Evolutionary conservation across 1,139 yeast genomes (phyloP).

Genomic region (Geotrichum siamense): DNA sequence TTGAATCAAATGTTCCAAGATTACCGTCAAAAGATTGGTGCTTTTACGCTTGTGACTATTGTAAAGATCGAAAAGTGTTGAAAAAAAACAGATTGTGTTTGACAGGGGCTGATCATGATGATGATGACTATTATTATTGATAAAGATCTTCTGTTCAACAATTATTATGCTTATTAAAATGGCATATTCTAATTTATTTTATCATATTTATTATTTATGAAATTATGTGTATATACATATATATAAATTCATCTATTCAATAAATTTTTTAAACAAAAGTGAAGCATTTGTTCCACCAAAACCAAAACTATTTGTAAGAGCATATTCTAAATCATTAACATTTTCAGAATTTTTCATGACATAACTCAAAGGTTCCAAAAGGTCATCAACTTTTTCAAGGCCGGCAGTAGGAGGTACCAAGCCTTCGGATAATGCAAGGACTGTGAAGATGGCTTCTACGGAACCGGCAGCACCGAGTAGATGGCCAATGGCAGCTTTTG

Average conservation of each 20-base stretch:
- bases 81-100: slow-evolving; percentile 10
- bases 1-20: slow-evolving; percentile 47
- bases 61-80: slow-evolving; percentile 24
- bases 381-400: slow-evolving; percentile 40
- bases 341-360: slow-evolving; percentile 40
- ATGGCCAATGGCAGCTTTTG: slow-evolving; percentile 92
- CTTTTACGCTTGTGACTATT: slow-evolving; percentile 32
- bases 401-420: slow-evolving; percentile 77
- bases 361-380: slow-evolving; percentile 46
- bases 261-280: slow-evolving; percentile 25
- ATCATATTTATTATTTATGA: too few species aligned
- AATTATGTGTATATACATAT: too few species aligned
- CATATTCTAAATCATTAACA: slow-evolving; percentile 41
- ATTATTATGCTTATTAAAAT: too few species aligned
- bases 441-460: slow-evolving; percentile 78
- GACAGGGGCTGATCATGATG: slow-evolving; percentile 7
- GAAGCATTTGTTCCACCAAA: slow-evolving; percentile 96
- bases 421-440: slow-evolving; percentile 53
- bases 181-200: too few species aligned
- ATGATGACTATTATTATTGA: not conserved
- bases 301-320: slow-evolving; percentile 87
- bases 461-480: slow-evolving; percentile 95
- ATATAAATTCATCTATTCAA: too few species aligned
- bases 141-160: too few species aligned
- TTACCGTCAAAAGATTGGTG: slow-evolving; percentile 25